phyloP scores from a whole-genome alignment of 345 rosid species.

The Geranium rotundifolium region DNA sequence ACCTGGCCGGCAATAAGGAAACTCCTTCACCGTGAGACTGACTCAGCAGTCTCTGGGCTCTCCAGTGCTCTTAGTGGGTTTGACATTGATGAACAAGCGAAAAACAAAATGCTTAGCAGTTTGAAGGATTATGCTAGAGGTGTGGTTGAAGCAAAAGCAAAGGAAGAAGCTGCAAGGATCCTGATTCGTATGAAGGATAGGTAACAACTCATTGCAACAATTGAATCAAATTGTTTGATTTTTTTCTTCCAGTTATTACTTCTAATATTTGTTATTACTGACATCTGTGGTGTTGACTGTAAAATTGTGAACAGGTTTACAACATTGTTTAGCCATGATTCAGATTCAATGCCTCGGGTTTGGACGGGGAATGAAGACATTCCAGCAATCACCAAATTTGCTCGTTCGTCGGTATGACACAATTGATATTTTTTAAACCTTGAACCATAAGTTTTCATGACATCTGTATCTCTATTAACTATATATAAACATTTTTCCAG shows the following conservation, averaged over 20 bases:
- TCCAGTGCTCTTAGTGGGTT: conserved; percentile 65
- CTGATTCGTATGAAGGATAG: conserved; percentile 89
- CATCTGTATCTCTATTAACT: conserved; percentile 10
- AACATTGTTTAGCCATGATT: conserved; percentile 75
- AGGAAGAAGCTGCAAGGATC: conserved; percentile 85
- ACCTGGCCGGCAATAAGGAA: conserved; percentile 91
- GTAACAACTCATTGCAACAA: conserved; percentile 24
- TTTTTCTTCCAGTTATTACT: conserved; percentile 4
- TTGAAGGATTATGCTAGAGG: conserved; percentile 54
- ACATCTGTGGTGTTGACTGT: conserved; percentile 8
- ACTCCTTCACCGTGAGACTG: conserved; percentile 54
- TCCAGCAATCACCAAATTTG: conserved; percentile 79
- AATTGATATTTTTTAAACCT: neutral
- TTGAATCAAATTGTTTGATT: conserved; percentile 10
- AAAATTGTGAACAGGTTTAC: conserved; percentile 54
- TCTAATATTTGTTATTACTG: neutral
- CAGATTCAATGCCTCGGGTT: conserved; percentile 96
- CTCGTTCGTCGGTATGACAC: conserved; percentile 70
- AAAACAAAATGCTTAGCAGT: conserved; percentile 47
- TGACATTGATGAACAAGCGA: conserved; percentile 55
- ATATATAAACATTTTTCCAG: conserved; percentile 25
- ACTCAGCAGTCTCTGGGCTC: conserved; percentile 57
- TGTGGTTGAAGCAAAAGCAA: conserved; percentile 78
- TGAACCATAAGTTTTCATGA: neutral
- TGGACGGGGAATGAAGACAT: conserved; percentile 99